phyloP scores from a whole-genome alignment of 140 eudicot genomes.

The Stevia rebaudiana region DNA sequence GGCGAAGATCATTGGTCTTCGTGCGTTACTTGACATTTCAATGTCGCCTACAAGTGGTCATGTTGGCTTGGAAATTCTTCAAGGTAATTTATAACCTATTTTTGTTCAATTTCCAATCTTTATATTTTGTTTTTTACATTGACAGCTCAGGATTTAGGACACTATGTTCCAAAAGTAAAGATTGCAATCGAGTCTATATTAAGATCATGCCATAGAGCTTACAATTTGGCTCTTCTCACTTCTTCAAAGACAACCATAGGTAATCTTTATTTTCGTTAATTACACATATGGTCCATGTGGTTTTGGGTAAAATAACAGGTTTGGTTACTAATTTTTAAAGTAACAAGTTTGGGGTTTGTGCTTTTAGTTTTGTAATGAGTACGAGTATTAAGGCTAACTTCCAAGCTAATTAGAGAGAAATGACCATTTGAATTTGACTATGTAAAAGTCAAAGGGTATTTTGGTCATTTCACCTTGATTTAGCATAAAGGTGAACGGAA shows the following conservation, averaged over 20 bases:
- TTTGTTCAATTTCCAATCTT: not conserved
- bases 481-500: no score
- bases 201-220: slow-evolving; percentile 75
- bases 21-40: slow-evolving; percentile 77
- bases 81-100: slow-evolving; percentile 44
- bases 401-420: no score
- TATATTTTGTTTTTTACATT: slow-evolving; percentile 6
- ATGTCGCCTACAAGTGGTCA: slow-evolving; percentile 66
- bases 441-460: no score
- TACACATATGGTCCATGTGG: no score
- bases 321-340: no score
- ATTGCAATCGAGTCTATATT: slow-evolving; percentile 76
- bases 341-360: no score
- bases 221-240: slow-evolving; percentile 86
- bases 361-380: no score
- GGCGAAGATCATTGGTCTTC: slow-evolving; percentile 80
- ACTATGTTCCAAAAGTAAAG: slow-evolving; percentile 83
- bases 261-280: slow-evolving; percentile 20
- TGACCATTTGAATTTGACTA: no score
- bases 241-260: slow-evolving; percentile 83
- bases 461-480: no score
- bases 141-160: slow-evolving; percentile 80
- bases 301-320: no score
- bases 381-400: no score
- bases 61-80: slow-evolving; percentile 80